Evolutionary conservation across 768 basidiomycete genomes (phyloP).

Genomic region (Cystofilobasidium capitatum): DNA sequence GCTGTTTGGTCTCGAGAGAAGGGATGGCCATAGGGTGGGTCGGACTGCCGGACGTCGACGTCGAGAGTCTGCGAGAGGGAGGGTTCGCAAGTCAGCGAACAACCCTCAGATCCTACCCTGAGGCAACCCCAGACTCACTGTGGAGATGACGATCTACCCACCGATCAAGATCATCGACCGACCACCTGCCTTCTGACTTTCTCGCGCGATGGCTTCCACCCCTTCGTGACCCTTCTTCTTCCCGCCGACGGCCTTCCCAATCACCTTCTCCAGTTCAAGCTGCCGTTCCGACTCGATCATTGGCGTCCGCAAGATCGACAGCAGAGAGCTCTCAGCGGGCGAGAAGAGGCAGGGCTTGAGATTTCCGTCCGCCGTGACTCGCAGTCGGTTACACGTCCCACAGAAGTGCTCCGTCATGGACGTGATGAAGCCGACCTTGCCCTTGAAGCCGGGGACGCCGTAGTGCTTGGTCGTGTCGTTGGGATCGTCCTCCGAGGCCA

Average conservation of each 20-base stretch:
- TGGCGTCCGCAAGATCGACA: background rate
- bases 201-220: conserved; percentile 48
- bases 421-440: conserved; percentile 70
- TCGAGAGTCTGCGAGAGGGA: no score
- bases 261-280: conserved; percentile 42
- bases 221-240: conserved; percentile 77
- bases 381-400: conserved; percentile 67
- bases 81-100: no score
- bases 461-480: conserved; percentile 77
- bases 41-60: no score
- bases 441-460: conserved; percentile 59
- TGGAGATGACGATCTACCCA: conserved; percentile 50
- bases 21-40: no score
- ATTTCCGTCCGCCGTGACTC: conserved; percentile 81
- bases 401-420: conserved; percentile 73
- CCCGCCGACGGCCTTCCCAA: conserved; percentile 55
- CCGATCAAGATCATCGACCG: conserved; percentile 88
- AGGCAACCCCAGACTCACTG: background rate
- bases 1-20: no score
- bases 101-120: background rate
- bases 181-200: conserved; percentile 20
- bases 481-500: conserved; percentile 49
- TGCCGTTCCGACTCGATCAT: conserved; percentile 43
- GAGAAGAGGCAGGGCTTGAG: conserved; percentile 53
- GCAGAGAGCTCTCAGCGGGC: background rate